Percentiles rank a stretch among this genome's conserved stretches.
These are phyloP conservation scores for Sechiopsis laciniata DNA, from an alignment of 306 rosid genomes.

Conservation along the genomic window DNA sequence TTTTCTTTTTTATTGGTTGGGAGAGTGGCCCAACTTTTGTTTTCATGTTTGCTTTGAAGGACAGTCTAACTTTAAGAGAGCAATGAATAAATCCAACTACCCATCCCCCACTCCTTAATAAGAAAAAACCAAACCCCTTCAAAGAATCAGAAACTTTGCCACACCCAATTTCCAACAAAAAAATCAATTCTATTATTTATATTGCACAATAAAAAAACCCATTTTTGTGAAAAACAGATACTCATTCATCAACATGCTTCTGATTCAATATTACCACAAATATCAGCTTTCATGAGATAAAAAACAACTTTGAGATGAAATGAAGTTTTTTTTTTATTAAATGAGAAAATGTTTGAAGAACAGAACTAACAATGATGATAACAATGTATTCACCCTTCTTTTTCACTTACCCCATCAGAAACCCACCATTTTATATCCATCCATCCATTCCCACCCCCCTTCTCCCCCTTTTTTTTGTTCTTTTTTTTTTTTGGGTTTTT, in stretches of 20 bases:
- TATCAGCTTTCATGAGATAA: neutral
- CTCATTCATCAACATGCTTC: neutral
- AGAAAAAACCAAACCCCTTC: neutral
- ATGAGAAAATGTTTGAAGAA: neutral
- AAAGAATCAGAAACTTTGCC: neutral
- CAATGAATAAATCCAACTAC: slow-evolving; percentile 22
- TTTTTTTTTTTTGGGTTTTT: neutral
- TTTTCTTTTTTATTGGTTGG: neutral
- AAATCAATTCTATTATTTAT: neutral
- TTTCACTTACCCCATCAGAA: slow-evolving; percentile 12
- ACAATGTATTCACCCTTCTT: slow-evolving; percentile 18
- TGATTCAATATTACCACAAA: slow-evolving; percentile 4
- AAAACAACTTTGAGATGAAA: neutral
- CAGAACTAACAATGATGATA: slow-evolving; percentile 14
- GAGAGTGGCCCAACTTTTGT: neutral
- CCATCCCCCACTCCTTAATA: slow-evolving; percentile 10
- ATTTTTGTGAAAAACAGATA: slow-evolving; percentile 8
- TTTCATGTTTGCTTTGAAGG: slow-evolving; percentile 9
- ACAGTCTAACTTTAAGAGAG: slow-evolving; percentile 18
- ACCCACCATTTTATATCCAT: neutral
- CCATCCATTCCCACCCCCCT: neutral
- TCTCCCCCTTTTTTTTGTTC: neutral
- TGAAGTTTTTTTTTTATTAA: slow-evolving; percentile 9
- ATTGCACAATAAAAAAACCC: neutral
- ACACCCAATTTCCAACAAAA: slow-evolving; percentile 13